These are phyloP conservation scores for Pseudonitzschia multiseries DNA, from an alignment of 108 stramenopile species.

Conservation along the genomic window DNA sequence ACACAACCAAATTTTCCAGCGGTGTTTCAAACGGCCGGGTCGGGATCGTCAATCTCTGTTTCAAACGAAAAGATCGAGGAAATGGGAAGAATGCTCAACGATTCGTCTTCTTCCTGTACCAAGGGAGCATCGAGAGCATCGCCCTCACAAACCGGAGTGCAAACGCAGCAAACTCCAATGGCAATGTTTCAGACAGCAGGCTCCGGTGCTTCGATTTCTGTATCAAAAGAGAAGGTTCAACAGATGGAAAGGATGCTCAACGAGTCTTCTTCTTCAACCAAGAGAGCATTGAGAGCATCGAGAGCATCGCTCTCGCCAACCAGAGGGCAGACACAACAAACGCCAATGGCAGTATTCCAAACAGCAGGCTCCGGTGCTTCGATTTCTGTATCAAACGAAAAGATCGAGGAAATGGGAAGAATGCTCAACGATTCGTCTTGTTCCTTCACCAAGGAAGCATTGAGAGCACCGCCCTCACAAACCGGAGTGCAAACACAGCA, in stretches of 20 bases:
- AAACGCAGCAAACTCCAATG: not conserved
- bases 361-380: constrained; percentile 31
- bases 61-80: constrained; percentile 31
- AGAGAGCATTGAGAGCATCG: not conserved
- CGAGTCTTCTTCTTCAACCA: not conserved
- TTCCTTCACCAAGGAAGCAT: not conserved
- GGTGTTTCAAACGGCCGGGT: constrained; percentile 23
- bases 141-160: not conserved
- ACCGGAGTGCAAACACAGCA: not conserved
- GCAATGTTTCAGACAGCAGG: constrained; percentile 32
- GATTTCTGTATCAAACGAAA: constrained; percentile 34
- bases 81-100: constrained; percentile 4
- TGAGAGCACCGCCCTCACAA: not conserved
- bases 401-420: constrained; percentile 21
- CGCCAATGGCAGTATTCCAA: constrained; percentile 8
- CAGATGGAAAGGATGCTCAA: constrained; percentile 22
- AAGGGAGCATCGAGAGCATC: not conserved
- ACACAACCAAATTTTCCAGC: too few relatives aligned
- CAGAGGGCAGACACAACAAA: not conserved
- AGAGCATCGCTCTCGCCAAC: not conserved
- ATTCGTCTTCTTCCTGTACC: not conserved
- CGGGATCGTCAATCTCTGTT: constrained; percentile 19
- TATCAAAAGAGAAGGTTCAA: constrained; percentile 30
- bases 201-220: constrained; percentile 20
- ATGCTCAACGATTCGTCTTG: not conserved